A percentile compares a stretch with the other conserved stretches of the same genome.
These are phyloP conservation scores for Corchorus capsularis DNA, from an alignment of 345 rosid species.

Conservation along the genomic window DNA sequence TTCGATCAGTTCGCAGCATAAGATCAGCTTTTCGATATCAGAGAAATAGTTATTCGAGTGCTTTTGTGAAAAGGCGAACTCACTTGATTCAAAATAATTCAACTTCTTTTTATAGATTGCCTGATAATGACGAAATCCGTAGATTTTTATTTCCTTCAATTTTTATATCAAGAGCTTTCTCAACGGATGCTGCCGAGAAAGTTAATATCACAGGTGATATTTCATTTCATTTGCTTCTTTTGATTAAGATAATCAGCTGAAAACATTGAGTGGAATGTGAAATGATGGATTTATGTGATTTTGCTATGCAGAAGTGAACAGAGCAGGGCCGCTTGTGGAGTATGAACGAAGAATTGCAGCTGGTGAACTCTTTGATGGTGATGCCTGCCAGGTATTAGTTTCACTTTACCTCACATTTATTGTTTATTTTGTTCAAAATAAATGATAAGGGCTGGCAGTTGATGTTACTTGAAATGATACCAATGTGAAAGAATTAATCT, in stretches of 20 bases:
- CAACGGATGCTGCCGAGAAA: slow-evolving; percentile 48
- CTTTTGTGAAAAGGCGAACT: slow-evolving; percentile 31
- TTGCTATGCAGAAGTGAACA: slow-evolving; percentile 46
- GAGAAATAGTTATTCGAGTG: slow-evolving; percentile 26
- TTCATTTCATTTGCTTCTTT: slow-evolving; percentile 1
- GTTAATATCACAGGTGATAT: slow-evolving; percentile 43
- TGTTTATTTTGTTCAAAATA: background rate
- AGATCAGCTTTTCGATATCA: slow-evolving; percentile 44
- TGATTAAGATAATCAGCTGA: background rate
- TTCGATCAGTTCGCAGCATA: slow-evolving; percentile 44
- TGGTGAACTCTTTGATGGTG: slow-evolving; percentile 89
- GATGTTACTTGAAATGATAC: background rate
- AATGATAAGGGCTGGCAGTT: background rate
- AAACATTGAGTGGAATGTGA: background rate
- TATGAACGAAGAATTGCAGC: slow-evolving; percentile 76
- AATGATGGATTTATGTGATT: slow-evolving; percentile 10
- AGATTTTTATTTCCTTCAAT: slow-evolving; percentile 27
- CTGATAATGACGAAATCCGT: slow-evolving; percentile 21
- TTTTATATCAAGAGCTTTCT: slow-evolving; percentile 42
- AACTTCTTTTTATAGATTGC: slow-evolving; percentile 23
- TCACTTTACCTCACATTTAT: slow-evolving; percentile 11
- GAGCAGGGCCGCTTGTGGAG: slow-evolving; percentile 86
- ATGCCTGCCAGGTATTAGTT: slow-evolving; percentile 68
- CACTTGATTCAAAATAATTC: slow-evolving; percentile 25
- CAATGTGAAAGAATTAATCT: background rate